phyloP scores from a whole-genome alignment of 257 asterid species.

The Apocynum venetum region DNA sequence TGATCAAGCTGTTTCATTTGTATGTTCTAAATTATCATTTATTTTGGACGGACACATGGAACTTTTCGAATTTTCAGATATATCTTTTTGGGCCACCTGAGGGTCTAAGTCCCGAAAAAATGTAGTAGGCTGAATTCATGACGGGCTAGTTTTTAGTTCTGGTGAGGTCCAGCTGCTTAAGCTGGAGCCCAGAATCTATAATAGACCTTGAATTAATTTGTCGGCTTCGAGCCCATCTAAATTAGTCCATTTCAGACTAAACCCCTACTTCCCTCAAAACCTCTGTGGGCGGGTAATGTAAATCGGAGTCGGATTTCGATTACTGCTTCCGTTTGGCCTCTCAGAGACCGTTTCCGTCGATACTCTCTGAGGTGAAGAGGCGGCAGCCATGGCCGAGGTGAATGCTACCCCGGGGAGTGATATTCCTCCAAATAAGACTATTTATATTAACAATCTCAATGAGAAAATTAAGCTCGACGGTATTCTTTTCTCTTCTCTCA shows the following conservation, averaged over 20 bases:
- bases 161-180: neutral
- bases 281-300: neutral
- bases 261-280: neutral
- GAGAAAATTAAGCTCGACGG: constrained; percentile 98
- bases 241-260: neutral
- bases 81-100: neutral
- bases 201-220: neutral
- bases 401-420: constrained; percentile 49
- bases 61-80: too few species aligned
- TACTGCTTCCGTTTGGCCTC: neutral
- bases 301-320: neutral
- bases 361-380: neutral
- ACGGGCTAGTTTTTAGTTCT: neutral
- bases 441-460: constrained; percentile 88
- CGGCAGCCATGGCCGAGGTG: constrained; percentile 67
- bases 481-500: constrained; percentile 15
- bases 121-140: neutral
- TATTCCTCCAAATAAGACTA: constrained; percentile 62
- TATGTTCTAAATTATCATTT: neutral
- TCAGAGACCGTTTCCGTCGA: constrained; percentile 1
- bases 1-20: neutral
- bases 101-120: neutral
- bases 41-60: neutral
- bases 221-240: neutral
- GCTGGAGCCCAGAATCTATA: neutral